These are phyloP conservation scores for Lippia alba DNA, from an alignment of 305 asterid species.

Conservation along the genomic window DNA sequence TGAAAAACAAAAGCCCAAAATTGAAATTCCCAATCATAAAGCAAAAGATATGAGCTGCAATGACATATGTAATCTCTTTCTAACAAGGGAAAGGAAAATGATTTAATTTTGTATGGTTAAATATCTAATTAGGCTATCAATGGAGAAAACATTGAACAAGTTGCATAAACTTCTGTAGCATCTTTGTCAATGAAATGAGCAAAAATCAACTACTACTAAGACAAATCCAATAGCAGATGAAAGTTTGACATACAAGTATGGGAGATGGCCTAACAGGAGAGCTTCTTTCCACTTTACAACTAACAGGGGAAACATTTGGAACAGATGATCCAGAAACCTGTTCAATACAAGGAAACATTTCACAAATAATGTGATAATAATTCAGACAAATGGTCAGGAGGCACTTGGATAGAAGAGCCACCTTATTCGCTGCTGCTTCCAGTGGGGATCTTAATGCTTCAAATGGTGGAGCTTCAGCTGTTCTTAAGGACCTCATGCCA, in stretches of 20 bases:
- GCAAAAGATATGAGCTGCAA: conserved; percentile 12
- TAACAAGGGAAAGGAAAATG: background rate
- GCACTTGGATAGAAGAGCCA: conserved; percentile 37
- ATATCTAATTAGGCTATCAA: conserved; percentile 16
- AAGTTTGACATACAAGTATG: conserved; percentile 65
- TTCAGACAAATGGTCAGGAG: conserved; percentile 22
- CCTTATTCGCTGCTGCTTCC: conserved; percentile 90
- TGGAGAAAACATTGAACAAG: background rate
- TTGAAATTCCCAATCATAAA: conserved; percentile 25
- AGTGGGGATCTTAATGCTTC: conserved; percentile 81
- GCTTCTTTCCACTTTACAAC: conserved; percentile 91
- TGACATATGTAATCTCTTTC: background rate
- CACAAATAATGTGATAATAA: conserved; percentile 22
- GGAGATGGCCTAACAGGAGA: conserved; percentile 97
- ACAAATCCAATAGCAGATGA: conserved; percentile 23
- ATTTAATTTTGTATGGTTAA: background rate
- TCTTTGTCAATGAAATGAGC: conserved; percentile 2
- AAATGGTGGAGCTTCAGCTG: conserved; percentile 75
- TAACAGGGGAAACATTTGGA: conserved; percentile 76
- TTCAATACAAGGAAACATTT: conserved; percentile 33
- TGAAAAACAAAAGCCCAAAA: conserved; percentile 44
- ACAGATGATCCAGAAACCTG: conserved; percentile 88
- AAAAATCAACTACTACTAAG: conserved; percentile 5
- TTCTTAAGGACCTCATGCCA: conserved; percentile 85
- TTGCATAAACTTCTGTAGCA: conserved; percentile 1